Evolutionary conservation across 139 green algal species (phyloP).

Genomic region (Tetradesmus obliquus): DNA sequence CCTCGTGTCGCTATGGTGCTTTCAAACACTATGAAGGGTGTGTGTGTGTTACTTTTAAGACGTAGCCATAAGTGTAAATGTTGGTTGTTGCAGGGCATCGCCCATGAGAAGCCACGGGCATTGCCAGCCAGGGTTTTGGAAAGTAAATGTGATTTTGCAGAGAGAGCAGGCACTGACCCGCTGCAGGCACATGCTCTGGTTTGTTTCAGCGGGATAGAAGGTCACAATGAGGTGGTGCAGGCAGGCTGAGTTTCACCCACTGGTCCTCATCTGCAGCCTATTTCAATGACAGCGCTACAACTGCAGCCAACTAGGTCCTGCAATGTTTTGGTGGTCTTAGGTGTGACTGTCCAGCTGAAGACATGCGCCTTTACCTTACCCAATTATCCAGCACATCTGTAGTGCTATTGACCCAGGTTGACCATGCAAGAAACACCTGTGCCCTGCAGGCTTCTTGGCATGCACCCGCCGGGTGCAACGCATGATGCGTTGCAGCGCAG

Average conservation of each 20-base stretch:
- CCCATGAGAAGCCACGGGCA: not conserved
- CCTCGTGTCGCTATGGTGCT: not conserved
- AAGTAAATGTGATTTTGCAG: not conserved
- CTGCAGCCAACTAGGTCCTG: not conserved
- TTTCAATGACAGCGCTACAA: not conserved
- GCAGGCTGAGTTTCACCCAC: not conserved
- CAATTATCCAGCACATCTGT: too few species aligned
- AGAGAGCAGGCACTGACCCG: not conserved
- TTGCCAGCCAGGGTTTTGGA: slow-evolving; percentile 12
- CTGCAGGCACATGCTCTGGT: not conserved
- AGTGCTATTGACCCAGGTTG: too few species aligned
- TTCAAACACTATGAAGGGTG: not conserved
- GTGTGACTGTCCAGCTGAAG: too few species aligned
- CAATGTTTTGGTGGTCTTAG: too few species aligned
- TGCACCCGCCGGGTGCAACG: too few species aligned
- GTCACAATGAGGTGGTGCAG: not conserved
- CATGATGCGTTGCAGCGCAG: too few species aligned
- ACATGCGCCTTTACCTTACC: too few species aligned
- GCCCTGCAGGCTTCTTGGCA: too few species aligned
- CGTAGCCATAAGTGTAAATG: too few species aligned
- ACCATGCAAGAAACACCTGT: too few species aligned
- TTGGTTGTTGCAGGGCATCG: not conserved
- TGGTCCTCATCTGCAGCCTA: not conserved
- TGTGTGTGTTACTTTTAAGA: not conserved
- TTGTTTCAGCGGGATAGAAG: not conserved